Percentiles rank a stretch among this genome's conserved stretches.
Evolutionary conservation across 2,329 filamentous ascomycete species (phyloP).

Genomic region (Cryphonectria japonica): DNA sequence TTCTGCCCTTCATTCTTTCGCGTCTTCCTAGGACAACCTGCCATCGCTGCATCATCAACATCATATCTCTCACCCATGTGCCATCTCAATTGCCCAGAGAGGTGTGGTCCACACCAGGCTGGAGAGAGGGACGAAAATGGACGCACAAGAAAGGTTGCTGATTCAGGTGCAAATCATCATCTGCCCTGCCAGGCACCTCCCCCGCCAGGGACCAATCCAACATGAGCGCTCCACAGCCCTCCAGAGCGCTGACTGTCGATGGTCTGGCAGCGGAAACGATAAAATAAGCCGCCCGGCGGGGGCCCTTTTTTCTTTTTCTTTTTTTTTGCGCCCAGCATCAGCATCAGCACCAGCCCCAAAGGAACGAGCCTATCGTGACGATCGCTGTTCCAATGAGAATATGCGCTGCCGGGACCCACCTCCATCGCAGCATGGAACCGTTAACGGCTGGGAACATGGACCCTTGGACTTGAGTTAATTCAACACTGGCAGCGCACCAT

Average conservation of each 20-base stretch:
- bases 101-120: not conserved
- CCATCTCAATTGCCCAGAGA: not conserved
- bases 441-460: not conserved
- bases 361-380: not conserved
- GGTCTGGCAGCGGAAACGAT: not conserved
- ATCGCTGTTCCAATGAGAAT: conserved; percentile 1
- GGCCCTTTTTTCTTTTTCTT: not conserved
- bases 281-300: not conserved
- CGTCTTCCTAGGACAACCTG: not conserved
- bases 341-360: conserved; percentile 12
- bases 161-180: conserved; percentile 19
- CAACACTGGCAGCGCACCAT: not conserved
- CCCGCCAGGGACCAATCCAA: not conserved
- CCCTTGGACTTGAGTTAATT: not conserved
- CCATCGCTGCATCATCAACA: not conserved
- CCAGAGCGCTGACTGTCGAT: not conserved
- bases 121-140: not conserved
- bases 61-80: not conserved
- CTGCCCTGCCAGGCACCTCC: not conserved
- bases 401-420: conserved; percentile 3
- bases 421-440: not conserved
- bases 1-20: not conserved
- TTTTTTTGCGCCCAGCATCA: not conserved
- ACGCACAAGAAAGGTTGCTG: not conserved
- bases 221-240: conserved; percentile 6